These are phyloP conservation scores for Pholiota molesta DNA, from an alignment of 768 basidiomycete genomes.

Conservation along the genomic window DNA sequence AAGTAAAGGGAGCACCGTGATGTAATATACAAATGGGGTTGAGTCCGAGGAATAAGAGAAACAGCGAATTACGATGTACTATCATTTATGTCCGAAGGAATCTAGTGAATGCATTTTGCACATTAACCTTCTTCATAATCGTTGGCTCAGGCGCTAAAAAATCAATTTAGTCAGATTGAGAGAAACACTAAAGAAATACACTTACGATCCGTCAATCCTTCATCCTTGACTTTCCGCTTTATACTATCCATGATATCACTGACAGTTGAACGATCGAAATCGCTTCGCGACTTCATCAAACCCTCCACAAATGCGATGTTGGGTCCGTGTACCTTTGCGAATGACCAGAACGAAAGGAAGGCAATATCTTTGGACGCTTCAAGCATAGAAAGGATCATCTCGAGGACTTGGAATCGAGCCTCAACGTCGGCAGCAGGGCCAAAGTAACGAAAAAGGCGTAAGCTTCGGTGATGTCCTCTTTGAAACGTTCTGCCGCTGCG, in stretches of 20 bases:
- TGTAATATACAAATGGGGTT: constrained; percentile 22
- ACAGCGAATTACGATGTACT: background rate
- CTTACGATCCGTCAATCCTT: constrained; percentile 81
- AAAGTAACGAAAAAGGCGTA: constrained; percentile 82
- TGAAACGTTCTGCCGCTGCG: constrained; percentile 79
- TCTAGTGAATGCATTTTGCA: constrained; percentile 75
- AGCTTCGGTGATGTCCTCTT: constrained; percentile 75
- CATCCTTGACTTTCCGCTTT: constrained; percentile 91
- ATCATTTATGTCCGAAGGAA: constrained; percentile 58
- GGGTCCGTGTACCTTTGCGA: constrained; percentile 93
- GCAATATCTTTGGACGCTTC: constrained; percentile 88
- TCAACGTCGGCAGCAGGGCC: constrained; percentile 84
- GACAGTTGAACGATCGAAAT: constrained; percentile 86
- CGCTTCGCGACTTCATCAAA: constrained; percentile 85
- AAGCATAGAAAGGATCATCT: constrained; percentile 78
- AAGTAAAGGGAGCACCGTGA: constrained; percentile 16
- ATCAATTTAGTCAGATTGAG: constrained; percentile 10
- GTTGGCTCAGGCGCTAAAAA: constrained; percentile 75
- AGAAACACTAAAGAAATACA: constrained; percentile 17
- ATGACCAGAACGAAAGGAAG: constrained; percentile 92
- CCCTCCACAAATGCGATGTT: constrained; percentile 91
- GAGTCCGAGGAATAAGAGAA: constrained; percentile 8
- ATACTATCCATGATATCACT: constrained; percentile 94
- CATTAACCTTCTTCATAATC: constrained; percentile 88
- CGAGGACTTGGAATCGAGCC: constrained; percentile 81